Evolutionary conservation across 768 basidiomycete genomes (phyloP), one percentile per base, ranked within the genome.

Genomic region (Pulveroboletus sp.): DNA sequence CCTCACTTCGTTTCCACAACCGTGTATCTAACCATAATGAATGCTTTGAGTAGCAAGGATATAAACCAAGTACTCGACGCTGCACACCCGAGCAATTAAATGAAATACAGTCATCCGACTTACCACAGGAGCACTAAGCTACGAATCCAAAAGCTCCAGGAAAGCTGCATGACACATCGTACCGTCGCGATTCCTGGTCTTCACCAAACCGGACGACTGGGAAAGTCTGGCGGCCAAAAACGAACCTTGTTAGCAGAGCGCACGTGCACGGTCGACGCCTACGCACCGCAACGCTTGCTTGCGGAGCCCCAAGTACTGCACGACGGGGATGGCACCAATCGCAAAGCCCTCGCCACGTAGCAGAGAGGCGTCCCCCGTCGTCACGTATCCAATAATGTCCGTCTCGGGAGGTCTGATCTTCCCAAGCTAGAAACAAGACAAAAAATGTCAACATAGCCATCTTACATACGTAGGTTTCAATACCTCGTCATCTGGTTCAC

Each of bases 331-430:
- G 0, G 84, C 81, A 16, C 84, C 95, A 12, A 97, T 74, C 3
- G 81, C 94, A 57, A 81, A 81, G 0, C 90, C 93, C 50, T 78
- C 70, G 0, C 94, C 94, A 24, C 83, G 78, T 0, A 82, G 76
- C 8, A 97, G 75, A 2, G 94, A 94, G 62, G 79, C 87, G 51
- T 83, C 84, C 0, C 94, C 94, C 3, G 88, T 85, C 0, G 92
- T 91, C 17, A 93, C 75, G 59, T 88, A 90, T 1, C 95, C 94
- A 44, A 95, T 80, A 21, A 89, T 74, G 4, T 68, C 61, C 4
- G 70, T 63, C 40, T 73, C 61, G 2, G 70, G 58, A 6, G 82
- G 74, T 7, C 68, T 63, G 6, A 65, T 53, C 50, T 75, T 70
- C 12, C 74, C 75, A 4, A 82, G 59, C 84, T 85, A 42, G 31